These are phyloP conservation scores for Curvularia sp. DNA, from an alignment of 2,329 filamentous ascomycete genomes.

Conservation along the genomic window DNA sequence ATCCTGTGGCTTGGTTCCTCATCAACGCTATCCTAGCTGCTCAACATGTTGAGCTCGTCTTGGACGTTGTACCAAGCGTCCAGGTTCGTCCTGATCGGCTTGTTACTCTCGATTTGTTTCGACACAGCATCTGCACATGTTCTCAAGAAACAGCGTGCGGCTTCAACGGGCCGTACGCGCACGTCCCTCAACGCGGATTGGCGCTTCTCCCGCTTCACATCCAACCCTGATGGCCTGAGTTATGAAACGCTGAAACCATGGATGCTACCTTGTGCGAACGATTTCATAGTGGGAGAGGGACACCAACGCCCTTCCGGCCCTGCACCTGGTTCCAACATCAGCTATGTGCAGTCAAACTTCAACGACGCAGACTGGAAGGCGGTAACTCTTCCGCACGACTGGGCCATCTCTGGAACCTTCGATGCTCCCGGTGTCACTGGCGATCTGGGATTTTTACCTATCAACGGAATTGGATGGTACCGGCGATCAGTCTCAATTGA, in stretches of 20 bases:
- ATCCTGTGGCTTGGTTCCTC: neutral
- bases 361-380: slow-evolving; percentile 55
- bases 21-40: neutral
- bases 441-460: slow-evolving; percentile 56
- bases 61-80: slow-evolving; percentile 12
- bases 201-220: slow-evolving; percentile 50
- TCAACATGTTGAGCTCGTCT: slow-evolving; percentile 7
- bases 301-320: slow-evolving; percentile 44
- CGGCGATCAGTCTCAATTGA: slow-evolving; percentile 52
- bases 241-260: slow-evolving; percentile 52
- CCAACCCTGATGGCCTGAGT: slow-evolving; percentile 50
- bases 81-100: slow-evolving; percentile 19
- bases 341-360: slow-evolving; percentile 46
- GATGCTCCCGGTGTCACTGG: slow-evolving; percentile 46
- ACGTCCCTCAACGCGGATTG: slow-evolving; percentile 50
- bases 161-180: slow-evolving; percentile 32
- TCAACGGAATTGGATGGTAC: slow-evolving; percentile 64
- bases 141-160: slow-evolving; percentile 9
- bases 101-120: slow-evolving; percentile 19
- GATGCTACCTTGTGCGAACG: slow-evolving; percentile 55
- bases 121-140: slow-evolving; percentile 15
- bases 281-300: slow-evolving; percentile 49
- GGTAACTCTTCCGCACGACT: slow-evolving; percentile 58
- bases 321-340: slow-evolving; percentile 40
- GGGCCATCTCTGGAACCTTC: slow-evolving; percentile 60